Conservation (phyloP, 2,329 filamentous ascomycete species). For the Aspergillus pseudoglaucus region DNA sequence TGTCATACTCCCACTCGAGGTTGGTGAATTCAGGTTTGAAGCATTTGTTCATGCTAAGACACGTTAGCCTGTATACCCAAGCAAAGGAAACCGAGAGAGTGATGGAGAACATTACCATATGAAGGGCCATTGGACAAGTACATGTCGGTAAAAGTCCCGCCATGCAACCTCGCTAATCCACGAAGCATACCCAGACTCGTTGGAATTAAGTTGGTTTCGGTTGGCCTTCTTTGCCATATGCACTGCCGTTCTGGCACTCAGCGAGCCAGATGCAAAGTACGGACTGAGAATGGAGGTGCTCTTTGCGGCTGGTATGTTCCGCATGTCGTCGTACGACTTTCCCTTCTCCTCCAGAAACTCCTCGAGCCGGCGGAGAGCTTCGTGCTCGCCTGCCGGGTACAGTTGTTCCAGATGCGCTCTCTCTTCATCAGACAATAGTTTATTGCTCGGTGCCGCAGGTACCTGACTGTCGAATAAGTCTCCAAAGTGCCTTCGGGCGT, state of each 20-base stretch:
- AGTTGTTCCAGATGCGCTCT: slow-evolving; percentile 51
- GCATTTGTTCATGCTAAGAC: slow-evolving; percentile 60
- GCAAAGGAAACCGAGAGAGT: background rate
- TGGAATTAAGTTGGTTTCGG: slow-evolving; percentile 57
- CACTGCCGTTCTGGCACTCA: slow-evolving; percentile 63
- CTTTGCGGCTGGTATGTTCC: slow-evolving; percentile 60
- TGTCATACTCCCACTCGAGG: slow-evolving; percentile 73
- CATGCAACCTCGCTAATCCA: slow-evolving; percentile 84
- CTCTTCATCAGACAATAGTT: slow-evolving; percentile 55
- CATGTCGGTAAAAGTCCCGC: slow-evolving; percentile 84
- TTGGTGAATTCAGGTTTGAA: slow-evolving; percentile 81
- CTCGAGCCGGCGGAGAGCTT: slow-evolving; percentile 57
- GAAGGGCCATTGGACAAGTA: slow-evolving; percentile 79
- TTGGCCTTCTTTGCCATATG: slow-evolving; percentile 57
- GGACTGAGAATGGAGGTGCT: slow-evolving; percentile 65
- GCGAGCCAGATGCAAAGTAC: slow-evolving; percentile 62
- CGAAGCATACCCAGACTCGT: slow-evolving; percentile 57
- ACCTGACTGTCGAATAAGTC: slow-evolving; percentile 56
- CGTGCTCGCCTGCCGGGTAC: slow-evolving; percentile 72
- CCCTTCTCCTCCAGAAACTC: slow-evolving; percentile 64
- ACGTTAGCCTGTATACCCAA: background rate
- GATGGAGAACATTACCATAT: slow-evolving; percentile 29
- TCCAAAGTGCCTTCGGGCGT: slow-evolving; percentile 44
- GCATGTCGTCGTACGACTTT: slow-evolving; percentile 53
- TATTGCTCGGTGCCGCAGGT: slow-evolving; percentile 58